Evolutionary conservation across 1,284 basidiomycete genomes (phyloP), one percentile per base, ranked within the genome.

Genomic region (Apiotrichum porosum): DNA sequence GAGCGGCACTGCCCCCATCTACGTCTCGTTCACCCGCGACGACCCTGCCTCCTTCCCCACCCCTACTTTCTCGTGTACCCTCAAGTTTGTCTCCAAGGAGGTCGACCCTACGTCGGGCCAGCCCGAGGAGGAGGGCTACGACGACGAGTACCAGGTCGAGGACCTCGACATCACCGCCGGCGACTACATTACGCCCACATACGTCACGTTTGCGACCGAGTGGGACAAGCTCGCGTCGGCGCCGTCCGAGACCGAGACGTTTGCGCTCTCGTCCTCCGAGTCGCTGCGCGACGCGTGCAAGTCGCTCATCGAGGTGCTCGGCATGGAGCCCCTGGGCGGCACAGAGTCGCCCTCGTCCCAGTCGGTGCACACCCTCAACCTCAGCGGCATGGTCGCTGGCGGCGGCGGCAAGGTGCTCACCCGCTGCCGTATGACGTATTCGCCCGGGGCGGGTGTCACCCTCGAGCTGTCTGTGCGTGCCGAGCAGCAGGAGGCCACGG

Each of bases 61-160:
- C 30, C 88, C 83, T 4, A 86, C 89, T n/a, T 94, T 97, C 79
- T 79, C 81, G 54, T 95, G 90, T 69, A 83, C 85, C n/a, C 83
- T 99, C 72, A 92, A 91, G 72, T 99, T 97, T 69, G 78, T 94
- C 61, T 93, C 88, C 75, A 98, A 98, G 75, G 95, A 99, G 70
- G 82, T 98, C 15, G 95, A 99, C 72, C 95, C 95, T 14, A 79
- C 85, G 22, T 94, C 87, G n/a, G 93, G 93, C 44, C 86, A 92
- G 70, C 94, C 95, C 13, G 95, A 99, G 72, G 90, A 89, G 60
- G 93, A 97, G 57, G 95, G 95, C 8, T 99, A 98, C 74, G 88
- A 92, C 68, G 95, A 98, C 77, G 94, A 98, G 74, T 99, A 99
- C 75, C 88, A 92, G 72, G 79, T 97, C 35, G 94, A 97, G 73